Conservation (phyloP, 2,329 filamentous ascomycete genomes). For the Rutstroemia sp. region DNA sequence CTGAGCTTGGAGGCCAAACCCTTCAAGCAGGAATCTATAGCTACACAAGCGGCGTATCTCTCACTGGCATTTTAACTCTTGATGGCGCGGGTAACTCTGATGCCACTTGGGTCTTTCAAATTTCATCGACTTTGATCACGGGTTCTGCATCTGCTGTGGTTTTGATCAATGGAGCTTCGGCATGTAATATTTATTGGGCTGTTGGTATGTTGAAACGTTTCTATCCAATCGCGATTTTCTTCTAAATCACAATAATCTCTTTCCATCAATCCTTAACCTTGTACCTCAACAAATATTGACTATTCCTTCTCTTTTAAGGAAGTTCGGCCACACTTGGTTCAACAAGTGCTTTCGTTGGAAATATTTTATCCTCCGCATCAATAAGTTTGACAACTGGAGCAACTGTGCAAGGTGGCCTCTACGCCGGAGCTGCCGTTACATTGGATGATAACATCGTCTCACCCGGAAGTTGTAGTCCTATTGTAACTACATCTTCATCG, state of each 20-base stretch:
- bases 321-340: slow-evolving; percentile 9
- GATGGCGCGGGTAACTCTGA: slow-evolving; percentile 4
- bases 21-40: slow-evolving; percentile 13
- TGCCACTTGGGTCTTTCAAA: slow-evolving; percentile 12
- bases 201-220: slow-evolving; percentile 6
- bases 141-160: neutral
- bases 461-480: neutral
- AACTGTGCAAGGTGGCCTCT: neutral
- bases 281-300: neutral
- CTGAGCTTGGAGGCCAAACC: slow-evolving; percentile 13
- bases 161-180: slow-evolving; percentile 6
- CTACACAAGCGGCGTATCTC: neutral
- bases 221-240: neutral
- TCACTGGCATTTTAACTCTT: slow-evolving; percentile 12
- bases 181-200: slow-evolving; percentile 13
- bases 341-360: slow-evolving; percentile 6
- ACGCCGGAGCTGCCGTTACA: slow-evolving; percentile 6
- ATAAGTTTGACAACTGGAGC: slow-evolving; percentile 4
- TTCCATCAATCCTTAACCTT: too few relatives aligned
- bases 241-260: neutral
- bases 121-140: slow-evolving; percentile 8
- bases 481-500: neutral
- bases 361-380: slow-evolving; percentile 5
- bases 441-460: slow-evolving; percentile 1
- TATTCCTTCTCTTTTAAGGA: neutral